phyloP scores from a whole-genome alignment of 306 rosid genomes.

The Dicorynia guianensis region DNA sequence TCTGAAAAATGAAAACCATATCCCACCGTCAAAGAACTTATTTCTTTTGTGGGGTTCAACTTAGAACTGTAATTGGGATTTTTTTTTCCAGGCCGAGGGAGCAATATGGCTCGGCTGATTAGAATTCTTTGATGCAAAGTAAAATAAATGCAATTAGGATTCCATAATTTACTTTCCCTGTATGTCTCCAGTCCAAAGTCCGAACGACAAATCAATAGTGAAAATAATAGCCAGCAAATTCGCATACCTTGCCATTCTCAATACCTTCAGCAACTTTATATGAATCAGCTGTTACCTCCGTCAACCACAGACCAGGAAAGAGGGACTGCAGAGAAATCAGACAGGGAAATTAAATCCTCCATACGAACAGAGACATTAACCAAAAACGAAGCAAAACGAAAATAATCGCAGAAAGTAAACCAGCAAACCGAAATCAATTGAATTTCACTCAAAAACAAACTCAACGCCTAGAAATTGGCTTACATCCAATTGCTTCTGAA shows the following conservation, averaged over 20 bases:
- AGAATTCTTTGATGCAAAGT: background rate
- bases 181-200: background rate
- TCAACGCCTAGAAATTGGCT: constrained; percentile 24
- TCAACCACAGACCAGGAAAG: constrained; percentile 80
- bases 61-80: background rate
- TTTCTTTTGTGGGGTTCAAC: background rate
- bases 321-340: constrained; percentile 47
- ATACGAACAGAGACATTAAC: background rate
- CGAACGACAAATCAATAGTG: background rate
- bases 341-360: background rate
- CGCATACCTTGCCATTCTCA: constrained; percentile 68
- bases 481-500: constrained; percentile 75
- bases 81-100: background rate
- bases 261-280: constrained; percentile 70
- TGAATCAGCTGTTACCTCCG: constrained; percentile 68
- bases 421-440: background rate
- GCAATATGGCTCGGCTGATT: background rate
- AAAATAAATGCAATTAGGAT: background rate
- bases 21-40: background rate
- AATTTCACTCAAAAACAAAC: background rate
- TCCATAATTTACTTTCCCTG: background rate
- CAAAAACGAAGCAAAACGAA: background rate
- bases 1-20: background rate
- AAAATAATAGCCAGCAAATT: background rate
- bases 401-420: background rate